phyloP scores from a whole-genome alignment of 306 rosid genomes.

The Glycyrrhiza uralensis region DNA sequence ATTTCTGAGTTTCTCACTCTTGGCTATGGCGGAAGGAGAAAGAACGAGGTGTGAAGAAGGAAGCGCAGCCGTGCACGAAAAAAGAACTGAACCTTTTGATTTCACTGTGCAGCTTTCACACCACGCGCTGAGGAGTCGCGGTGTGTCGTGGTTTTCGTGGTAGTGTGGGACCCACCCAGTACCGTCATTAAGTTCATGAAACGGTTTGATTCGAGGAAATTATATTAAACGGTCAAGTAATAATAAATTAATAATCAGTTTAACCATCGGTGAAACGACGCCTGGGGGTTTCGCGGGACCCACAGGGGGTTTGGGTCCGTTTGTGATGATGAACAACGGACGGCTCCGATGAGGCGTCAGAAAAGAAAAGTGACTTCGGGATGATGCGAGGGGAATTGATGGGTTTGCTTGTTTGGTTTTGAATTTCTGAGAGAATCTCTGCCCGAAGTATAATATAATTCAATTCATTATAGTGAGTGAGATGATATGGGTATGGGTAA shows the following conservation, averaged over 20 bases:
- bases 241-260: background rate
- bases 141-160: background rate
- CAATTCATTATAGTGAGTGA: background rate
- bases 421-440: slow-evolving; percentile 25
- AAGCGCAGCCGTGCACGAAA: slow-evolving; percentile 11
- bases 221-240: background rate
- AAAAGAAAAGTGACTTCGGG: background rate
- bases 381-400: background rate
- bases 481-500: background rate
- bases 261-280: background rate
- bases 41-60: background rate
- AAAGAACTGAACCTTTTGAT: slow-evolving; percentile 26
- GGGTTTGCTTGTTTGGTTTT: background rate
- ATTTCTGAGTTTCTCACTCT: background rate
- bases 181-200: background rate
- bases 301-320: background rate
- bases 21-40: background rate
- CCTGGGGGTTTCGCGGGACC: background rate
- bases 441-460: background rate
- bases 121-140: background rate
- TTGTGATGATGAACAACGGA: background rate
- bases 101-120: background rate
- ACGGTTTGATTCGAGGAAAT: background rate
- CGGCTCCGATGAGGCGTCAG: slow-evolving; percentile 14
- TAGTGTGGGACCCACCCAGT: slow-evolving; percentile 1